Percentiles rank a stretch among this genome's conserved stretches.
Evolutionary conservation across 2,329 filamentous ascomycete species (phyloP).

Genomic region (Fusarium kyushuense): DNA sequence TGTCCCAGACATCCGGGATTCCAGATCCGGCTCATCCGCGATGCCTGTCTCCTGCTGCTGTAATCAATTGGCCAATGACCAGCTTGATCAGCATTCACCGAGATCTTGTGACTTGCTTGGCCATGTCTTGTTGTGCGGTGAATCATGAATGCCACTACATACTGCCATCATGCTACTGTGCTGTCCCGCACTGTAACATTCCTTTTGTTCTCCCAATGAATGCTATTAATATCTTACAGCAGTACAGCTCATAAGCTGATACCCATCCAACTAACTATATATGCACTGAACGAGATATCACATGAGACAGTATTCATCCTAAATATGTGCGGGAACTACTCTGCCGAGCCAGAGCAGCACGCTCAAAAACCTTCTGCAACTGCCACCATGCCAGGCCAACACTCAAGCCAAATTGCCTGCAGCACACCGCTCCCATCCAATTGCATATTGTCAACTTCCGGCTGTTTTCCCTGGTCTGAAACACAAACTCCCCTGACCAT

Average conservation of each 20-base stretch:
- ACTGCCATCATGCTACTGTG: slow-evolving; percentile 7
- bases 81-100: slow-evolving; percentile 31
- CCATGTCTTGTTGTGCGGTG: slow-evolving; percentile 29
- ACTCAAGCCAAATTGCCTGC: slow-evolving; percentile 14
- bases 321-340: not conserved
- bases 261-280: slow-evolving; percentile 1
- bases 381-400: slow-evolving; percentile 14
- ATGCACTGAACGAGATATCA: slow-evolving; percentile 10
- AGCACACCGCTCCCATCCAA: slow-evolving; percentile 25
- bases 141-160: slow-evolving; percentile 10
- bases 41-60: slow-evolving; percentile 4
- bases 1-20: slow-evolving; percentile 46
- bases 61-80: slow-evolving; percentile 42
- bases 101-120: slow-evolving; percentile 30
- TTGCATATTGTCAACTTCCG: not conserved
- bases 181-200: not conserved
- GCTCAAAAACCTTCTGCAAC: slow-evolving; percentile 14
- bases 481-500: slow-evolving; percentile 26
- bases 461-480: slow-evolving; percentile 17
- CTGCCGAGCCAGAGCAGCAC: slow-evolving; percentile 9
- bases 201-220: slow-evolving; percentile 1
- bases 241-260: slow-evolving; percentile 18
- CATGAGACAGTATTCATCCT: slow-evolving; percentile 6
- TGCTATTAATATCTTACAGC: slow-evolving; percentile 22
- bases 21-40: slow-evolving; percentile 47